phyloP scores from a whole-genome alignment of 2,329 filamentous ascomycete genomes.

The Scytalidium sp. region DNA sequence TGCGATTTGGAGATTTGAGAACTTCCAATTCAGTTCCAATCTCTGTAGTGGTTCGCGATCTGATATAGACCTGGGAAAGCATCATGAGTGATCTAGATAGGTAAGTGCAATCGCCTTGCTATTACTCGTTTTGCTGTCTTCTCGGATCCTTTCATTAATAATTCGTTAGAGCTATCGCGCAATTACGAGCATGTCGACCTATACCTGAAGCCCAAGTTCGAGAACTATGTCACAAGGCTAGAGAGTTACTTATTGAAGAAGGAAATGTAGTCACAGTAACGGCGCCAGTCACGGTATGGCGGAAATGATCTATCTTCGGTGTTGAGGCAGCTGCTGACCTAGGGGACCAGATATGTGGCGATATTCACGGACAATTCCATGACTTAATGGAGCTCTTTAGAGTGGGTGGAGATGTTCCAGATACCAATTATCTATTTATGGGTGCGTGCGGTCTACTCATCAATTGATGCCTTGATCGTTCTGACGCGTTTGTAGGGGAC shows the following conservation, averaged over 20 bases:
- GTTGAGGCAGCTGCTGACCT: conserved; percentile 10
- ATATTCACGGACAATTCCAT: conserved; percentile 96
- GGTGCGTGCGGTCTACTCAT: conserved; percentile 46
- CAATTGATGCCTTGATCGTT: background rate
- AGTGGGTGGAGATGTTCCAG: conserved; percentile 88
- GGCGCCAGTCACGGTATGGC: conserved; percentile 80
- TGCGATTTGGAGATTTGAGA: conserved; percentile 8
- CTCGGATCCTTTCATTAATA: conserved; percentile 13
- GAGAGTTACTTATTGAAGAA: conserved; percentile 94
- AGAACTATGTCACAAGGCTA: conserved; percentile 94
- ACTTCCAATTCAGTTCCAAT: conserved; percentile 2
- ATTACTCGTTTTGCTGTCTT: background rate
- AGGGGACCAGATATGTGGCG: conserved; percentile 74
- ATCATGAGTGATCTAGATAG: conserved; percentile 91
- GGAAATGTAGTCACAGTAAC: conserved; percentile 95
- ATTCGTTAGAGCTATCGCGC: conserved; percentile 75
- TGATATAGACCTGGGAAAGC: conserved; percentile 8
- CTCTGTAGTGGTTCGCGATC: background rate
- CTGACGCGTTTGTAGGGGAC: conserved; percentile 58
- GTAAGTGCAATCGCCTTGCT: conserved; percentile 43
- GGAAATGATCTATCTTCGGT: background rate
- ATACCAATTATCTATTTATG: conserved; percentile 98
- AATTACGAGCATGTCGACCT: conserved; percentile 90
- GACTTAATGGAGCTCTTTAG: conserved; percentile 96
- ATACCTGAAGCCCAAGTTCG: conserved; percentile 95